Evolutionary conservation across 345 rosid genomes (phyloP).

Genomic region (Rhodamnia argentea): DNA sequence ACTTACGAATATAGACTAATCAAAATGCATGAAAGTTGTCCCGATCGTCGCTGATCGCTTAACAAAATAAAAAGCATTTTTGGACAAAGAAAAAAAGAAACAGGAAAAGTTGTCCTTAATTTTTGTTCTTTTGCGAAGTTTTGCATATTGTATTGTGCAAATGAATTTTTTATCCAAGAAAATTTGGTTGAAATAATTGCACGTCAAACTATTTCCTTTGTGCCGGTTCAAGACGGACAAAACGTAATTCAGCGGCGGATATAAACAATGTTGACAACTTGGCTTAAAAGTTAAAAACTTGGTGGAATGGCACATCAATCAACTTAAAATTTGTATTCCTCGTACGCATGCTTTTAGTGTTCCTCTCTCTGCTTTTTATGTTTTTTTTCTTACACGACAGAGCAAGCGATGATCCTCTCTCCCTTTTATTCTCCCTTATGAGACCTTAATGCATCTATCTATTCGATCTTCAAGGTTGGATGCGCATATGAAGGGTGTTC

Average conservation of each 20-base stretch:
- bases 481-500: not conserved
- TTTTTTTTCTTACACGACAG: not conserved
- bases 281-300: not conserved
- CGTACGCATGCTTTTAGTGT: not conserved
- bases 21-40: not conserved
- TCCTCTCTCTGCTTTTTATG: not conserved
- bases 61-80: not conserved
- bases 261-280: not conserved
- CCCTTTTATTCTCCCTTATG: not conserved
- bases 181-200: not conserved
- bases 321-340: not conserved
- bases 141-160: not conserved
- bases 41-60: not conserved
- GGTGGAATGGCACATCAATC: not conserved
- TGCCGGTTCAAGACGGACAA: not conserved
- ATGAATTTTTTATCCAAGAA: not conserved
- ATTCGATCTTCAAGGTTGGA: not conserved
- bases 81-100: not conserved
- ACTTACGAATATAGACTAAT: not conserved
- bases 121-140: not conserved
- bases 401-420: not conserved
- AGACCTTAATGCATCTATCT: not conserved
- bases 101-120: not conserved
- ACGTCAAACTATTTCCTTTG: not conserved
- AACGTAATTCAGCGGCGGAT: not conserved